Conservation (phyloP, 345 rosid genomes). For the Camelina sativa region DNA sequence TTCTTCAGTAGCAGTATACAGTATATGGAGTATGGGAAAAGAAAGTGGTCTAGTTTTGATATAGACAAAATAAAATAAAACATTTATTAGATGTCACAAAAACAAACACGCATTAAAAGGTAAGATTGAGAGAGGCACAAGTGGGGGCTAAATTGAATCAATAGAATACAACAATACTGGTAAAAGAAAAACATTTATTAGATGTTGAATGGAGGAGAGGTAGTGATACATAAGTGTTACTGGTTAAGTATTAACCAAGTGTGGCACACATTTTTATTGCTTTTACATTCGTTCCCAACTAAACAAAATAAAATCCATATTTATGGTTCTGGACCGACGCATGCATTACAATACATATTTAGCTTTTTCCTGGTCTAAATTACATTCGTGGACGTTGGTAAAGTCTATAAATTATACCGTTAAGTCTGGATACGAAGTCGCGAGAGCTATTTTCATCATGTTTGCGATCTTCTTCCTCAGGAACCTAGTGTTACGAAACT, state of each 20-base stretch:
- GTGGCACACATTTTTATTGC: conserved; percentile 33
- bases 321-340: not conserved
- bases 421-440: too few relatives aligned
- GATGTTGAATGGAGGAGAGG: conserved; percentile 8
- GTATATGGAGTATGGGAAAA: not conserved
- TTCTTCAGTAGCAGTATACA: too few relatives aligned
- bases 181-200: conserved; percentile 25
- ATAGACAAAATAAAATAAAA: not conserved
- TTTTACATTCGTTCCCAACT: conserved; percentile 10
- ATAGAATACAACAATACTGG: not conserved
- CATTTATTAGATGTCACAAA: conserved; percentile 14
- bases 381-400: too few relatives aligned
- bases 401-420: too few relatives aligned
- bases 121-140: not conserved
- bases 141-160: not conserved
- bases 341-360: not conserved
- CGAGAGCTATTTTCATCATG: too few relatives aligned
- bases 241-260: not conserved
- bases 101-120: not conserved
- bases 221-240: not conserved
- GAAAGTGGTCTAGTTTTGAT: not conserved
- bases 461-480: too few relatives aligned
- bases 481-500: too few relatives aligned
- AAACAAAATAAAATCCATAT: not conserved
- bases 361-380: too few relatives aligned